Evolutionary conservation across 2,329 filamentous ascomycete species (phyloP).

Genomic region (Colletotrichum liaoningense): DNA sequence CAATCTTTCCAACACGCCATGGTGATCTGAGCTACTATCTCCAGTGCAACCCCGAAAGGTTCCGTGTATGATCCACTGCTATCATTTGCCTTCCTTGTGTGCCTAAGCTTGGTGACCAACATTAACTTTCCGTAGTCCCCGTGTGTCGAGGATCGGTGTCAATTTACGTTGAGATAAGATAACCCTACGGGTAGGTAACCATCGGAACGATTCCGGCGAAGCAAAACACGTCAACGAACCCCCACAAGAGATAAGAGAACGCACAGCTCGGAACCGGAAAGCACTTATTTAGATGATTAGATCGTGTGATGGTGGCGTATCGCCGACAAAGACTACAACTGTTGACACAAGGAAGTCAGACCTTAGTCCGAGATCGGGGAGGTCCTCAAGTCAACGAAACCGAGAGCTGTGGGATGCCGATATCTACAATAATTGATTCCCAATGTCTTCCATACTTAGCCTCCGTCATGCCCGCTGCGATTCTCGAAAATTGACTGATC

Average conservation of each 20-base stretch:
- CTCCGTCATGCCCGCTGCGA: no score
- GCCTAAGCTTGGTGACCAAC: background rate
- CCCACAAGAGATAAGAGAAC: conserved; percentile 21
- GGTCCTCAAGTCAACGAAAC: background rate
- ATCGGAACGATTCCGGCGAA: conserved; percentile 7
- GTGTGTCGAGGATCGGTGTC: background rate
- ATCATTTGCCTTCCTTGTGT: background rate
- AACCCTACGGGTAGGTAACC: background rate
- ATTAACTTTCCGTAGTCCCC: background rate
- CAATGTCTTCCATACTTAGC: background rate
- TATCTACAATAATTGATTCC: background rate
- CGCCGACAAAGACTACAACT: background rate
- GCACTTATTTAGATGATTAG: background rate
- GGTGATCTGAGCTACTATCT: background rate
- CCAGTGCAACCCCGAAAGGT: background rate
- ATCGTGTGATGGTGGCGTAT: background rate
- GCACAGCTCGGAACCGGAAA: background rate
- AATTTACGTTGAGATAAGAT: conserved; percentile 1
- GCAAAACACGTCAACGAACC: conserved; percentile 3
- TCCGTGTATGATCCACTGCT: background rate
- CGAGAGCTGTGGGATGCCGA: background rate
- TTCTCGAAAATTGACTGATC: no score
- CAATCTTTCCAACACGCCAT: background rate
- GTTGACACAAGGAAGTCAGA: background rate
- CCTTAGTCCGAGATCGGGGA: background rate